Evolutionary conservation across 1,284 basidiomycete genomes (phyloP), one percentile per base, ranked within the genome.

Genomic region (Schizophyllum amplum): DNA sequence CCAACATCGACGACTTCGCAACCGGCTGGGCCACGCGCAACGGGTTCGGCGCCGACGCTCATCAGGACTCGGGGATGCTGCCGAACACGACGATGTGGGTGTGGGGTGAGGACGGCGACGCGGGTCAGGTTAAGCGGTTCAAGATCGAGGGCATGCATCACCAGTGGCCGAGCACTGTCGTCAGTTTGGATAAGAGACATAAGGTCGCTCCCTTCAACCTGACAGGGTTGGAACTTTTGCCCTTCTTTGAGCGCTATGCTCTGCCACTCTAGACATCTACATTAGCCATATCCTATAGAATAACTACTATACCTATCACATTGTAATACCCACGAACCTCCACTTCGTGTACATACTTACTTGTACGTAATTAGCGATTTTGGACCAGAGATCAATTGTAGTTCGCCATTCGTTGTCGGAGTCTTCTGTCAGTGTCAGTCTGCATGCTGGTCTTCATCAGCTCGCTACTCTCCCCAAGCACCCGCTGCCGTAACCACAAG

Each of bases 231-330:
- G 58, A 61, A 50, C 60, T 64, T 21, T 25, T 64, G 55, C 63
- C 63, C 33, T 63, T 64, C 53, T 64, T 64, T 27, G 60, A 62
- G n/a, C 49, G 51, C 52, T 57, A 63, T n/a, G n/a, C n/a, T n/a
- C n/a, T n/a, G n/a, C n/a, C 27, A 33, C 6, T 13, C 13, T 33
- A 33, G 27, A 33, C 27, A 33, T 33, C 5, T 33, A 33, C 6
- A 33, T 33, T n/a, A n/a, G n/a, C n/a, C n/a, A n/a, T n/a, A n/a
- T n/a, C n/a, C n/a, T n/a, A n/a, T n/a, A n/a, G n/a, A n/a, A n/a
- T n/a, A n/a, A n/a, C n/a, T n/a, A n/a, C n/a, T n/a, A n/a, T n/a
- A n/a, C n/a, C n/a, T n/a, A n/a, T n/a, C n/a, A n/a, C n/a, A n/a
- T n/a, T n/a, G n/a, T n/a, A n/a, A n/a, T n/a, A n/a, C n/a, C n/a